Conservation (phyloP, 75 land plant species). For the Chamaecyparis obtusa region DNA sequence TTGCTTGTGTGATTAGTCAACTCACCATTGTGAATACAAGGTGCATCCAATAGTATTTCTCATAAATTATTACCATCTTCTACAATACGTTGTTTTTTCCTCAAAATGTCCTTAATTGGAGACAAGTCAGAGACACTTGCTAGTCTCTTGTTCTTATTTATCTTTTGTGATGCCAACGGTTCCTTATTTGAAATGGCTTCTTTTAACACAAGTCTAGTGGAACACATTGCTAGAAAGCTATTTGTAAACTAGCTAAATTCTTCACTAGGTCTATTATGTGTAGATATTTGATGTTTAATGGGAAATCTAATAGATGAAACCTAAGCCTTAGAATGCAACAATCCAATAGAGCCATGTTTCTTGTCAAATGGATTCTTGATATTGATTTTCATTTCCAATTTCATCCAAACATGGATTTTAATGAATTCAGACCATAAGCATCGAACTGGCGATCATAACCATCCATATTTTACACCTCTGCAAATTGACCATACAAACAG, state of each 20-base stretch:
- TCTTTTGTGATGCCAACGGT: slow-evolving; percentile 5
- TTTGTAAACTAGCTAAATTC: slow-evolving; percentile 67
- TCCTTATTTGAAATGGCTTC: slow-evolving; percentile 1
- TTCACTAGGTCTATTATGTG: neutral
- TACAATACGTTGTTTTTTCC: slow-evolving; percentile 23
- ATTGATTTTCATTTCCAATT: too few relatives aligned
- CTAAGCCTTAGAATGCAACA: neutral
- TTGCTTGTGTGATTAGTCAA: neutral
- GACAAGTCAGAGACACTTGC: slow-evolving; percentile 29
- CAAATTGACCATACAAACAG: too few relatives aligned
- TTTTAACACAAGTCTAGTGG: slow-evolving; percentile 43
- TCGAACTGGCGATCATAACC: too few relatives aligned
- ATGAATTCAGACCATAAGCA: too few relatives aligned
- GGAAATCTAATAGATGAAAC: neutral
- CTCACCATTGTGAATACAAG: neutral
- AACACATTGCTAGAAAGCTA: slow-evolving; percentile 76
- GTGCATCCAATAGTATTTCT: neutral
- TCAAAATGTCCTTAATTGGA: slow-evolving; percentile 9
- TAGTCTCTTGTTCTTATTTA: slow-evolving; percentile 36
- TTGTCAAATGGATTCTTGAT: too few relatives aligned
- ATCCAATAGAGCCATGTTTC: neutral
- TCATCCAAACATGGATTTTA: too few relatives aligned
- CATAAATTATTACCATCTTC: slow-evolving; percentile 1
- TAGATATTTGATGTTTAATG: slow-evolving; percentile 10
- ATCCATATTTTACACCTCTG: too few relatives aligned